Evolutionary conservation across 2,329 filamentous ascomycete species (phyloP).

Genomic region (Talaromyces rugulosus): DNA sequence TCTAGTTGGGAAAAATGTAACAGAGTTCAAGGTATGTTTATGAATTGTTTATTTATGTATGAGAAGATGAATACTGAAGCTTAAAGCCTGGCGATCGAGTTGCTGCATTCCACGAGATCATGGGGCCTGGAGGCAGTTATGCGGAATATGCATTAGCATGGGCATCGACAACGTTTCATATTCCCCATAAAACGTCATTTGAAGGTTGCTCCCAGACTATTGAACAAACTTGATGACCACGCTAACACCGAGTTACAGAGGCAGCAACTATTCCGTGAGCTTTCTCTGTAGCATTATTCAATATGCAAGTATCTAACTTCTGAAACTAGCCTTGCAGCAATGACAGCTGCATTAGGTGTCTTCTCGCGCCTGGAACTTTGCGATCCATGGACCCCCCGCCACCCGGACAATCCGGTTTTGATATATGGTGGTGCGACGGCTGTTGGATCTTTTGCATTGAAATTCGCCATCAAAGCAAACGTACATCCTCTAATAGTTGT

Average conservation of each 20-base stretch:
- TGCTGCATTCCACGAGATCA: slow-evolving; percentile 47
- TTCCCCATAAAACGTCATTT: slow-evolving; percentile 48
- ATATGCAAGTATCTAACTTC: neutral
- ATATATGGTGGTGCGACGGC: slow-evolving; percentile 50
- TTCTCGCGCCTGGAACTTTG: slow-evolving; percentile 47
- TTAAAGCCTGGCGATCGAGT: slow-evolving; percentile 51
- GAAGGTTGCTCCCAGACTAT: slow-evolving; percentile 38
- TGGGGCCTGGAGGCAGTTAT: slow-evolving; percentile 47
- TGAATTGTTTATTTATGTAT: neutral
- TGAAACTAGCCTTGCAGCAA: slow-evolving; percentile 39
- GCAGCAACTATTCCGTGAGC: slow-evolving; percentile 50
- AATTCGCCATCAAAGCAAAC: slow-evolving; percentile 52
- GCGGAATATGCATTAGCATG: slow-evolving; percentile 55
- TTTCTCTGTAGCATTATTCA: neutral
- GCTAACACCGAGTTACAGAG: slow-evolving; percentile 31
- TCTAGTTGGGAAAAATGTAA: slow-evolving; percentile 48
- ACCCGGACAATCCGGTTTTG: slow-evolving; percentile 36
- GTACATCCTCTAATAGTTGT: slow-evolving; percentile 61
- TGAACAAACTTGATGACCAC: neutral
- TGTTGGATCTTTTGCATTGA: slow-evolving; percentile 56
- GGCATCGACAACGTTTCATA: slow-evolving; percentile 52
- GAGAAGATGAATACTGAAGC: neutral
- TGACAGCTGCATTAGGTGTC: slow-evolving; percentile 52
- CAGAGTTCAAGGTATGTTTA: slow-evolving; percentile 42
- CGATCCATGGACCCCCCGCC: slow-evolving; percentile 44